Conservation (phyloP, 306 rosid species). For the Herpetospermum pedunculosum region DNA sequence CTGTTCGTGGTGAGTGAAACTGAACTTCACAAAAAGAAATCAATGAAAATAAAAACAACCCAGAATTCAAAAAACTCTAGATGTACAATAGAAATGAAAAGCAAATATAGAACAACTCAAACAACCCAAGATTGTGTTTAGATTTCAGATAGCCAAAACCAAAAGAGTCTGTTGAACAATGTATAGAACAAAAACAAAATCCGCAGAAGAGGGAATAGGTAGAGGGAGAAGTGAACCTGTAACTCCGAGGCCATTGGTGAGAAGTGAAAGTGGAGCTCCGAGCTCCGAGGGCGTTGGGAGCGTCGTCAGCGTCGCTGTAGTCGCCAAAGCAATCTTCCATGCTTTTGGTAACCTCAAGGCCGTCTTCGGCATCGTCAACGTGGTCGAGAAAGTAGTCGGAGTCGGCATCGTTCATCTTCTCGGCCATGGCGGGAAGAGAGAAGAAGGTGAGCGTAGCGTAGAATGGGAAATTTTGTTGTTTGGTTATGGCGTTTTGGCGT, state of each 20-base stretch:
- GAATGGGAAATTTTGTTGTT: too few species aligned
- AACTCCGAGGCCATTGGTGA: constrained; percentile 78
- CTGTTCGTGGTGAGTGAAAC: neutral
- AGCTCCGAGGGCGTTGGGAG: neutral
- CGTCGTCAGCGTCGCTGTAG: constrained; percentile 12
- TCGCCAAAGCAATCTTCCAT: constrained; percentile 18
- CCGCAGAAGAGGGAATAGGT: neutral
- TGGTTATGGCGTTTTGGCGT: too few species aligned
- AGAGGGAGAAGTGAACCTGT: constrained; percentile 23
- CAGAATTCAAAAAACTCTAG: neutral
- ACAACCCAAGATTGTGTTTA: neutral
- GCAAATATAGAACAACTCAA: neutral
- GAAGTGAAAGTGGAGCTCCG: constrained; percentile 29
- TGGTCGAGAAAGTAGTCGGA: constrained; percentile 18
- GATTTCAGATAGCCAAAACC: neutral
- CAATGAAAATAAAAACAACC: neutral
- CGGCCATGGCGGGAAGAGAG: constrained; percentile 20
- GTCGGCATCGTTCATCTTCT: constrained; percentile 11
- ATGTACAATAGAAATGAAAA: neutral
- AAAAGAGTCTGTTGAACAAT: neutral
- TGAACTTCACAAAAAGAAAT: neutral
- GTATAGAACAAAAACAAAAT: neutral
- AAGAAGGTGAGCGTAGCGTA: too few species aligned
- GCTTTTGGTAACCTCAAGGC: constrained; percentile 20
- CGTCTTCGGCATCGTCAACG: constrained; percentile 22